A percentile compares a stretch with the other conserved stretches of the same genome.
Evolutionary conservation across 2,329 filamentous ascomycete species (phyloP).

Genomic region (Ambrosiella beaveri): DNA sequence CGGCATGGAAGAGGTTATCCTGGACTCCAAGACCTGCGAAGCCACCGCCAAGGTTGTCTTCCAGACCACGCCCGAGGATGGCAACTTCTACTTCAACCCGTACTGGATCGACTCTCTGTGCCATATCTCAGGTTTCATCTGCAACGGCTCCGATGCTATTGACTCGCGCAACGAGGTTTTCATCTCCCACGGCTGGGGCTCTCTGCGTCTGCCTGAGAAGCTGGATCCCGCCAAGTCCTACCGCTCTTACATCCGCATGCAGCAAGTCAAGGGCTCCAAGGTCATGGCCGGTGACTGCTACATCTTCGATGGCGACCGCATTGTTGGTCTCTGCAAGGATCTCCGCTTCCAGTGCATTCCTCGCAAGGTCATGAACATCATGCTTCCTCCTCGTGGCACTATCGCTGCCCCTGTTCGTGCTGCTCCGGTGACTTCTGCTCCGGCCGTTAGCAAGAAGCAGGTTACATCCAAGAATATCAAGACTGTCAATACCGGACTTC

Average conservation of each 20-base stretch:
- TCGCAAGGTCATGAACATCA: conserved; percentile 46
- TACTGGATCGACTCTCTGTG: conserved; percentile 43
- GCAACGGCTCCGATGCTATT: conserved; percentile 39
- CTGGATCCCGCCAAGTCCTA: conserved; percentile 30
- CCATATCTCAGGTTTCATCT: conserved; percentile 43
- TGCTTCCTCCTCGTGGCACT: conserved; percentile 41
- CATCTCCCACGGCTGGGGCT: conserved; percentile 44
- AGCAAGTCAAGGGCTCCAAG: conserved; percentile 31
- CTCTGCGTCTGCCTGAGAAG: conserved; percentile 32
- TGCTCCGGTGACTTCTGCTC: conserved; percentile 20
- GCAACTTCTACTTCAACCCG: conserved; percentile 37
- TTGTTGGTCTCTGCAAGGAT: conserved; percentile 33
- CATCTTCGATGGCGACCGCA: conserved; percentile 33
- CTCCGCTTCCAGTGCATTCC: conserved; percentile 52
- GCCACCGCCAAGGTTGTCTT: conserved; percentile 35
- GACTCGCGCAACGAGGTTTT: conserved; percentile 37
- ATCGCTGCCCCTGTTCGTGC: conserved; percentile 21
- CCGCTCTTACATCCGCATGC: conserved; percentile 41
- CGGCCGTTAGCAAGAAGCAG: conserved; percentile 23
- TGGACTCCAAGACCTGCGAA: conserved; percentile 34
- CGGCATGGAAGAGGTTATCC: conserved; percentile 41
- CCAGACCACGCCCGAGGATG: conserved; percentile 30
- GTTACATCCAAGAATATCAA: conserved; percentile 30
- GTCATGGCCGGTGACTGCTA: conserved; percentile 36
- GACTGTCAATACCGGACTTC: conserved; percentile 33